Evolutionary conservation across 2,329 filamentous ascomycete genomes (phyloP).

Genomic region (Fonsecaea multimorphosa): DNA sequence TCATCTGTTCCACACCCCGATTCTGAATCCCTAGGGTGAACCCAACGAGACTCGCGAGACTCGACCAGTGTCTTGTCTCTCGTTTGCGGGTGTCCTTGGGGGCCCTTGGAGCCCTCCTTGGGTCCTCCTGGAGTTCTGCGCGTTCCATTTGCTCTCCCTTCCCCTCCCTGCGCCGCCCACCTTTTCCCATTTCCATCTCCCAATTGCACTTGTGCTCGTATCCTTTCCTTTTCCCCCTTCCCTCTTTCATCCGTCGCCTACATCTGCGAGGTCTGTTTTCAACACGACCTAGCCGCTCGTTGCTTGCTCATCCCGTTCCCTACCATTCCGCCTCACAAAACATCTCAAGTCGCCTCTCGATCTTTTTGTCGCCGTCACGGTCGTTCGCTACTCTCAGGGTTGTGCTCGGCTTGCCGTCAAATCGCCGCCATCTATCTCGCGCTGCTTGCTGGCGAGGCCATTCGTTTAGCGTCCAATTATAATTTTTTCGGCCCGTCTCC

Average conservation of each 20-base stretch:
- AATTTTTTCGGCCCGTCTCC: conserved; percentile 10
- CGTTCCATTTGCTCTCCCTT: conserved; percentile 29
- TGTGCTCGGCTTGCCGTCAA: conserved; percentile 20
- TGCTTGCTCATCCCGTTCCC: conserved; percentile 32
- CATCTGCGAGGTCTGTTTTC: conserved; percentile 38
- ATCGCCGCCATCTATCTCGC: conserved; percentile 26
- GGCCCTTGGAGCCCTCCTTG: conserved; percentile 4
- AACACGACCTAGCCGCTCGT: conserved; percentile 39
- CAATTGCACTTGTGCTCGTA: conserved; percentile 18
- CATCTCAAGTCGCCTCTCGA: conserved; percentile 38
- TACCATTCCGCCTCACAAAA: conserved; percentile 22
- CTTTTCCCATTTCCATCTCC: conserved; percentile 33
- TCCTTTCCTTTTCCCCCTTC: conserved; percentile 38
- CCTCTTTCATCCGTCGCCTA: conserved; percentile 37
- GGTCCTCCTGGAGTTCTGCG: conserved; percentile 16
- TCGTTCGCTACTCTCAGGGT: conserved; percentile 29
- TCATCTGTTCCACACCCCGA: conserved; percentile 16
- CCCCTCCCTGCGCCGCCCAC: conserved; percentile 32
- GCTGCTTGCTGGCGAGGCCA: conserved; percentile 29
- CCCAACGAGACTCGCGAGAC: conserved; percentile 18
- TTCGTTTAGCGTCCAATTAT: conserved; percentile 29
- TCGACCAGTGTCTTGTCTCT: conserved; percentile 27
- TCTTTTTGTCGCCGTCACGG: conserved; percentile 23
- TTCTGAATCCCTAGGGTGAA: conserved; percentile 23
- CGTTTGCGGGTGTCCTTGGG: conserved; percentile 33